Base-by-base conservation (phyloP, 441 rosid genomes). In the Euphorbia corollata region DNA sequence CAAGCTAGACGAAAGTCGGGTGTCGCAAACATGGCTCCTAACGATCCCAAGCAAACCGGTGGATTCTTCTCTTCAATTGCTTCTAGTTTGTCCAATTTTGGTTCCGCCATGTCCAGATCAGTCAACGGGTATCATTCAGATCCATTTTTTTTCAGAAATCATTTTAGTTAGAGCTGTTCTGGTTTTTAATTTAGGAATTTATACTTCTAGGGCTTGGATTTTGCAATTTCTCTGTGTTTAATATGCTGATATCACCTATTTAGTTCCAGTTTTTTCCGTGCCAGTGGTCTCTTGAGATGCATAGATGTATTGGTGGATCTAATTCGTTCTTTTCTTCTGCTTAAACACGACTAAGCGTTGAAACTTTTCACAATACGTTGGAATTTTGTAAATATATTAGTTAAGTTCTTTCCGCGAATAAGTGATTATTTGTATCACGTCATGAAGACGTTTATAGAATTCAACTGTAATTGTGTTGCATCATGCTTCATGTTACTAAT, bases 1-100 rank as follows among this genome's bases (percentile, higher is more conserved):
- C n/a, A 7, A 20, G n/a, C 36, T 8, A 8, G 32, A 34, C n/a
- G 63, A 23, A 34, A 22, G 2, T n/a, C 70, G 74, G 74, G 68
- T 65, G 60, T 61, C 23, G 0, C 8, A 68, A 75, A 58, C 39
- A 91, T 88, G 96, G 86, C 89, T 74, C 72, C 86, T 39, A 80
- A 87, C 53, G 93, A 87, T 83, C 86, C 94, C 32, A 87, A 82
- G 71, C 85, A 79, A 73, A 74, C 56, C 39, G 72, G 86, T 54
- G 93, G 97, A 58, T 84, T 91, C 85, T 89, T 91, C 79, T 71
- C 92, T 2, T 86, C 96, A 41, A 76, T 91, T 72, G 89, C 90
- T 76, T 81, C 87, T 61, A 65, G 89, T 69, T 71, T 89, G 73
- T 81, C 96, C 55, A 91, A 68, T 83, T 68, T 89, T 27, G 80